A percentile compares a stretch with the other conserved stretches of the same genome.
Conservation (phyloP, 2,329 filamentous ascomycete genomes). For the Alternaria triticimaculans region DNA sequence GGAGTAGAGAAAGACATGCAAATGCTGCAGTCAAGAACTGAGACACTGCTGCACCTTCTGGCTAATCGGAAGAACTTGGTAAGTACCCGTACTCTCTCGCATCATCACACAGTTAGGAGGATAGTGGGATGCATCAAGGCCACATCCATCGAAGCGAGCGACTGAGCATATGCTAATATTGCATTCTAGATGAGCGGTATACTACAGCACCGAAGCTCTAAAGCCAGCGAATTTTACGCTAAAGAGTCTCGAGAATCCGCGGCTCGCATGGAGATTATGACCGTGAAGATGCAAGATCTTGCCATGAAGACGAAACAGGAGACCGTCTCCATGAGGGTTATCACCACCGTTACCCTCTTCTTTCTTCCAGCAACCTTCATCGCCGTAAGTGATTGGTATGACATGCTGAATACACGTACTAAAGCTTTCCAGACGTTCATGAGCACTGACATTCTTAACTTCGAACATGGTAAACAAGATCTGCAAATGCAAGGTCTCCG, state of each 20-base stretch:
- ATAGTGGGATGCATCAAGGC: too few species aligned
- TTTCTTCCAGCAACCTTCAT: conserved; percentile 55
- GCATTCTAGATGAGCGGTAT: conserved; percentile 38
- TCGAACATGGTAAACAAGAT: conserved; percentile 19
- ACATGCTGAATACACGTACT: too few species aligned
- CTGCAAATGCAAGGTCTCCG: conserved; percentile 24
- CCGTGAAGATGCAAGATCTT: conserved; percentile 36
- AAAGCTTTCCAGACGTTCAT: conserved; percentile 31
- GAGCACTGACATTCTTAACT: conserved; percentile 49
- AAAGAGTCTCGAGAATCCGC: conserved; percentile 27
- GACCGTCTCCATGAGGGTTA: conserved; percentile 53
- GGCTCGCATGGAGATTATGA: conserved; percentile 39
- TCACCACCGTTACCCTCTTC: conserved; percentile 52
- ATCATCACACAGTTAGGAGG: too few species aligned
- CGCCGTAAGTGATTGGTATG: conserved; percentile 39
- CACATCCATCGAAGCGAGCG: too few species aligned
- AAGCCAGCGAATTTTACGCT: conserved; percentile 35
- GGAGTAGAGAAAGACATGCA: conserved; percentile 20
- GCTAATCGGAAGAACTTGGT: conserved; percentile 30
- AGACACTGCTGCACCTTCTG: conserved; percentile 21
- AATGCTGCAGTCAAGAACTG: conserved; percentile 19
- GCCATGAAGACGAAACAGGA: conserved; percentile 49
- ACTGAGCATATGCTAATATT: background rate
- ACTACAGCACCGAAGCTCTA: conserved; percentile 43
- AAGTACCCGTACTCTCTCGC: background rate